phyloP scores from a whole-genome alignment of 2,329 filamentous ascomycete species.

The Coniochaeta sp. region DNA sequence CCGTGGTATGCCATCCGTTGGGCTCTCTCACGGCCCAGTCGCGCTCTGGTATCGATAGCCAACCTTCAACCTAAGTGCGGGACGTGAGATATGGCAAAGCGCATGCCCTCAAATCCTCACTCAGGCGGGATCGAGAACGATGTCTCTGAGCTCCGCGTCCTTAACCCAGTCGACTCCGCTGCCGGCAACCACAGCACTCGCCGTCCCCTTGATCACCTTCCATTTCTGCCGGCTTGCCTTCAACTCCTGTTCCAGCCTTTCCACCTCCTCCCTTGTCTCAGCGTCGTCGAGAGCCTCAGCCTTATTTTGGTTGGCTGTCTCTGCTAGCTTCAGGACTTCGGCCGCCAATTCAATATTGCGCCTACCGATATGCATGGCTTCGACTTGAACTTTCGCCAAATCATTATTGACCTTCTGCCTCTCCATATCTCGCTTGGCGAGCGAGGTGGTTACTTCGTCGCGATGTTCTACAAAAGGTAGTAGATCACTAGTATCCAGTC shows the following conservation, averaged over 20 bases:
- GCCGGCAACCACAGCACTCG: slow-evolving; percentile 71
- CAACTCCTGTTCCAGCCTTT: slow-evolving; percentile 50
- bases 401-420: slow-evolving; percentile 43
- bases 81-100: no score
- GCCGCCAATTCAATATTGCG: slow-evolving; percentile 58
- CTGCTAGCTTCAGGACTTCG: slow-evolving; percentile 56
- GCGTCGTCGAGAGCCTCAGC: slow-evolving; percentile 40
- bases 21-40: no score
- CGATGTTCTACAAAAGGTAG: slow-evolving; percentile 59
- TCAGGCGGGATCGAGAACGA: slow-evolving; percentile 64
- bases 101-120: no score
- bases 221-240: slow-evolving; percentile 59
- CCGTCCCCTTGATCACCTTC: slow-evolving; percentile 69
- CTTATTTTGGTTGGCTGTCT: slow-evolving; percentile 24
- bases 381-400: slow-evolving; percentile 49
- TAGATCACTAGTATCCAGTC: slow-evolving; percentile 47
- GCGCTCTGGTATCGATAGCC: no score
- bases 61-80: no score
- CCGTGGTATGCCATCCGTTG: not conserved
- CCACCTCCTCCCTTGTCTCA: slow-evolving; percentile 47
- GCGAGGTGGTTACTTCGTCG: slow-evolving; percentile 57
- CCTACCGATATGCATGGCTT: slow-evolving; percentile 47
- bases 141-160: slow-evolving; percentile 57
- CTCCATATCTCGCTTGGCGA: slow-evolving; percentile 52
- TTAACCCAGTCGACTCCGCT: slow-evolving; percentile 78